Base-by-base conservation (phyloP, 345 rosid genomes). In the Lumnitzera littorea region DNA sequence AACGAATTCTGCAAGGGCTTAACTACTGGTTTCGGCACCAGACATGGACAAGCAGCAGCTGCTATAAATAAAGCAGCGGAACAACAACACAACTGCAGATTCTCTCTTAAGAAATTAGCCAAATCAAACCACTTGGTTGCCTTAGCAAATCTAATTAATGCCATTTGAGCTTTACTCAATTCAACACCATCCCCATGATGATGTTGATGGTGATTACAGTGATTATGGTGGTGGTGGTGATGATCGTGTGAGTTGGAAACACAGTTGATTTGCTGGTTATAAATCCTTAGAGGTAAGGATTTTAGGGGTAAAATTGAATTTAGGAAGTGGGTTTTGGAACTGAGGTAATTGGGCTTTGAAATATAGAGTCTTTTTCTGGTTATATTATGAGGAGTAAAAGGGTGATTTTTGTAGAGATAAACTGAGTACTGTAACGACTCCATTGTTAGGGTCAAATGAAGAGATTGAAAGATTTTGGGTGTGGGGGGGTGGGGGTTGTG, bases 101-200 rank as follows among this genome's bases (percentile, higher is more conserved):
- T 73, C 83, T 94, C 99, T 53, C 99, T 80, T 67, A 88, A 73
- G 69, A 77, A 73, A 77, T 84, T 78, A 20, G 99, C 97, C 53
- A 86, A 68, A 65, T 82, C 84, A 53, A 69, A 61, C 99, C 99
- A 94, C 73, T 91, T 76, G 0, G 77, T 65, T 0, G 89, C 77
- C 62, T 71, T 82, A 50, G 99, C 95, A 67, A 94, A 86, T 27
- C 71, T 71, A 31, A 80, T 69, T 16, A 94, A 47, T 0, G 72
- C 72, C 53, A 62, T 72, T 82, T 83, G 97, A 13, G 76, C 52
- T 24, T 76, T 80, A 48, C 54, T 86, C 64, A 78, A 78, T 51
- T 79, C 77, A 50, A 25, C 64, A 10, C 67, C 70, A 31, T 67
- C 81, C 12, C 67, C 74, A 4, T 64, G 67, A 24, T 75, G 74